A percentile compares a stretch with the other conserved stretches of the same genome.
Evolutionary conservation across 441 rosid genomes (phyloP).

Genomic region (Adansonia gregorii): DNA sequence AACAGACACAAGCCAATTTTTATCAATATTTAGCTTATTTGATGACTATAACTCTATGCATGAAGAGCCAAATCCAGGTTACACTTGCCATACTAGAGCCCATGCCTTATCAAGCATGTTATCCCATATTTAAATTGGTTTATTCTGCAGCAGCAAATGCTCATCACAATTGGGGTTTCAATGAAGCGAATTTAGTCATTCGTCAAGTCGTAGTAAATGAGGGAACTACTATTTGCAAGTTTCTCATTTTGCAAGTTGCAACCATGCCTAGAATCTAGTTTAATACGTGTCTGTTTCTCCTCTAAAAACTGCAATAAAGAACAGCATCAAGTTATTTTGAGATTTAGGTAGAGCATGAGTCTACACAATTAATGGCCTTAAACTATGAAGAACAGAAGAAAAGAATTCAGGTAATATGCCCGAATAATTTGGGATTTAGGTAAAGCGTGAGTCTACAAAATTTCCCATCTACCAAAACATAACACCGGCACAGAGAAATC

Average conservation of each 20-base stretch:
- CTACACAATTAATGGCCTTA: neutral
- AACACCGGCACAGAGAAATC: conserved; percentile 9
- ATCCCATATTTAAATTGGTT: too few relatives aligned
- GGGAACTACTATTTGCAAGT: neutral
- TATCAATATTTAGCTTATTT: neutral
- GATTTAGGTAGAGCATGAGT: too few relatives aligned
- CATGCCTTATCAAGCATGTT: too few relatives aligned
- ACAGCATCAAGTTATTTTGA: neutral
- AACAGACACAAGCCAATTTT: neutral
- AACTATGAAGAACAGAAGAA: neutral
- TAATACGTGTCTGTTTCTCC: neutral
- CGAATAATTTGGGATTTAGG: neutral
- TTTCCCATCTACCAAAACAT: conserved; percentile 16
- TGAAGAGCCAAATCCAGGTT: neutral
- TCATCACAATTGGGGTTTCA: too few relatives aligned
- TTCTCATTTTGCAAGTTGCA: neutral
- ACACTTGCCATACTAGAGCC: too few relatives aligned
- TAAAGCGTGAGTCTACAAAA: neutral
- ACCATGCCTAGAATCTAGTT: neutral
- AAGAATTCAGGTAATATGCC: neutral
- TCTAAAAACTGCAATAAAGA: neutral
- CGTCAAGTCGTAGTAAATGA: too few relatives aligned
- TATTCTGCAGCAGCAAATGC: too few relatives aligned
- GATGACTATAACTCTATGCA: neutral
- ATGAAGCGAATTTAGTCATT: too few relatives aligned